Base-by-base conservation (phyloP, 2,329 filamentous ascomycete genomes). In the Gliomastix tumulicola region DNA sequence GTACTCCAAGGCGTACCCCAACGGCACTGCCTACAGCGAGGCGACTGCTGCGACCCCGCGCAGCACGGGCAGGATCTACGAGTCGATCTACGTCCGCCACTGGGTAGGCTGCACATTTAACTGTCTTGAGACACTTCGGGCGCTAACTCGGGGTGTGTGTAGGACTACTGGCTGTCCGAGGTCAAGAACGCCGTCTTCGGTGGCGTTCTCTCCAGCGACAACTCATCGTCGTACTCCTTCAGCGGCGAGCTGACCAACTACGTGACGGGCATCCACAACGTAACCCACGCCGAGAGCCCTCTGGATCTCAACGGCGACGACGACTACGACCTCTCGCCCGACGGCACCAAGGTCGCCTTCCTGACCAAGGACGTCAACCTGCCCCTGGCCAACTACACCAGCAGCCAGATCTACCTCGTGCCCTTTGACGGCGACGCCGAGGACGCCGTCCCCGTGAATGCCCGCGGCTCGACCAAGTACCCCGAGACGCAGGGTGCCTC, bases 291-390 rank as follows among this genome's bases (percentile, higher is more conserved):
- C n/a, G 35, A 37, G 35, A 37, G 35, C 27, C 35, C 35, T 13
- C 22, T 37, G n/a, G 35, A 37, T n/a, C 15, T 19, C 25, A 30
- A 32, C 16, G 35, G 25, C 9, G 25, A 18, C 13, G 35, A 37
- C 21, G 35, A 37, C 35, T 37, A 37, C 20, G 35, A 30, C 21
- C 35, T 37, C n/a, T 37, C 35, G 23, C 35, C 35, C 13, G 35
- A 37, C 6, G 35, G 35, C 17, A 31, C n/a, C 25, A 30, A 37
- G 35, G 22, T 37, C 20, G 35, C 25, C 28, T 37, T 37, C 35
- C 18, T 30, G 3, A 31, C 35, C 35, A 37, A 37, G 35, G 35
- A 37, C 18, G 20, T 37, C 27, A 21, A 37, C 27, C 21, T 37
- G n/a, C 35, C 35, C 10, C 20, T 37, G 35, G 23, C 35, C 35